Evolutionary conservation across 768 basidiomycete genomes (phyloP).

Genomic region (Punctularia strigosozonata): DNA sequence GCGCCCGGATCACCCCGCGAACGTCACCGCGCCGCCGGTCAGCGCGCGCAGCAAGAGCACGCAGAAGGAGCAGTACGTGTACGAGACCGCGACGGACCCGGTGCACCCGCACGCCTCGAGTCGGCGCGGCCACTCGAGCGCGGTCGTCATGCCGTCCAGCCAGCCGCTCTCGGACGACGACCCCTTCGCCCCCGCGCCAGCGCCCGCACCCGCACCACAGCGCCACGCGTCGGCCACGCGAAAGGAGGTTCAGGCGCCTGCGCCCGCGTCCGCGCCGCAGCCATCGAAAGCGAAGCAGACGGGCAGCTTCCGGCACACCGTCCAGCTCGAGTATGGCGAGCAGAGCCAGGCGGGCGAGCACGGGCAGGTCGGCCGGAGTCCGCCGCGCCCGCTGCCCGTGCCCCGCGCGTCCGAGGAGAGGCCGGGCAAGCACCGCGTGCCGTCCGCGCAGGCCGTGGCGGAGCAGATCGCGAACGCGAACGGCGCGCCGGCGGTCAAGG

Average conservation of each 20-base stretch:
- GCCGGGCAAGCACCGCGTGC: no score
- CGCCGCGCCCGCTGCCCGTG: no score
- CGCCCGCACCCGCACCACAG: conserved; percentile 2
- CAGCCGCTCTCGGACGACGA: conserved; percentile 43
- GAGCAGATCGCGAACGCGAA: no score
- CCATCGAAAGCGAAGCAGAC: conserved; percentile 30
- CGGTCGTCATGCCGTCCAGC: conserved; percentile 32
- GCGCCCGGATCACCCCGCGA: conserved; percentile 20
- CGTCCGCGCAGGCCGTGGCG: no score
- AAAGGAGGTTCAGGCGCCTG: conserved; percentile 2
- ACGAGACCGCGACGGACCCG: conserved; percentile 55
- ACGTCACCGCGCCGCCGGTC: conserved; percentile 13
- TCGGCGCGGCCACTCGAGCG: conserved; percentile 29
- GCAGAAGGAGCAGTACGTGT: conserved; percentile 58
- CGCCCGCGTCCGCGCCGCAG: conserved; percentile 21
- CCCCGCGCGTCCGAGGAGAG: no score
- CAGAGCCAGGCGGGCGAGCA: no score
- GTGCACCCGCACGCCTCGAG: conserved; percentile 21
- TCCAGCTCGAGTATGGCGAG: conserved; percentile 92
- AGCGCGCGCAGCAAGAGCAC: conserved; percentile 25
- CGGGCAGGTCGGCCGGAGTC: no score
- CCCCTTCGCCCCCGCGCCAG: conserved; percentile 46
- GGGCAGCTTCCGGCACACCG: conserved; percentile 72
- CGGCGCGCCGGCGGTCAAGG: no score
- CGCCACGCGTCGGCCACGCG: conserved; percentile 4